Evolutionary conservation across 2,329 filamentous ascomycete species (phyloP), one percentile per base, ranked within the genome.

Genomic region (Aspergillus pseudonomiae): DNA sequence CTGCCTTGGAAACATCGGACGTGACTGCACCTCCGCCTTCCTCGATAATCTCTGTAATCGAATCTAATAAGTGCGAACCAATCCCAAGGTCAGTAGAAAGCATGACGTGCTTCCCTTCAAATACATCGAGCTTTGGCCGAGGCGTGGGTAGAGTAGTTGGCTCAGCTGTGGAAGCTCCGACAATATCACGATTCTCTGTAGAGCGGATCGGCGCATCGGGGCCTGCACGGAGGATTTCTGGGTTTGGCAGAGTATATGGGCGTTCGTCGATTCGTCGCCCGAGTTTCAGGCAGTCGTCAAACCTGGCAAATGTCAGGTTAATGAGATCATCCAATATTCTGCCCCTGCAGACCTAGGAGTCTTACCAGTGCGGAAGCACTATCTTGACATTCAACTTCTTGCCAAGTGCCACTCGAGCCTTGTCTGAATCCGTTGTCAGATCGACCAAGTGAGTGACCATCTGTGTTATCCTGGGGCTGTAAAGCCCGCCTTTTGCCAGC

Each of bases 201-300:
- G 88, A 84, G 30, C 82, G 81, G 57, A 90, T 79, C 4, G 83
- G 79, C 56, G 87, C 85, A 63, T 88, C 83, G 24, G 86, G 80
- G 7, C 82, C 80, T 50, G 82, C 82, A 45, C 82, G 84, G n/a
- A 97, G 81, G 39, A 96, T 91, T 68, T 96, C 92, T 1, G 95
- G 91, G 68, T 98, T 84, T 1, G 95, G 95, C 1, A 98, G 84
- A 24, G 87, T 81, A 74, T 99, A 99, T 0, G 95, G 95, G 7
- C 83, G 81, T 76, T 99, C 95, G 70, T 92, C 91, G 70, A 99
- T 97, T 63, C 92, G 89, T 77, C 93, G 94, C 57, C 94, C 94
- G 32, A 99, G 87, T 78, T 92, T 95, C 69, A 99, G 86, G 78
- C 95, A 99, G 75, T 97, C 94, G 71, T 98, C 94, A 74, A 99